Conservation (phyloP, 805 yeast genomes). For the Lipomyces starkeyi region DNA sequence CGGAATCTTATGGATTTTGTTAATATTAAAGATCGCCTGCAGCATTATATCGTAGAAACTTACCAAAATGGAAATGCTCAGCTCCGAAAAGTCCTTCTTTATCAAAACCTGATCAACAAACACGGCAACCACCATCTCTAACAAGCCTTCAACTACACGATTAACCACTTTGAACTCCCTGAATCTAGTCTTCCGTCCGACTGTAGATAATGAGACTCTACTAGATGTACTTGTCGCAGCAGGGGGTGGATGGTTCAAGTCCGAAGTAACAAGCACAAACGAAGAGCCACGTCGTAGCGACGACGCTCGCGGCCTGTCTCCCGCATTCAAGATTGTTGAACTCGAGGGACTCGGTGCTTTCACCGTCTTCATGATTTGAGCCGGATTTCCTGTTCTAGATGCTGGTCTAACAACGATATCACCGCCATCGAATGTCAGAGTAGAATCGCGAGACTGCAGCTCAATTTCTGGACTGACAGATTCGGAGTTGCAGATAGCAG, state of each 20-base stretch:
- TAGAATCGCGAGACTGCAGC: constrained; percentile 32
- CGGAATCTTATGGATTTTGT: constrained; percentile 28
- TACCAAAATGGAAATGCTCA: constrained; percentile 31
- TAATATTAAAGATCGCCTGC: not conserved
- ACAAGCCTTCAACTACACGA: constrained; percentile 36
- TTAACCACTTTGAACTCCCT: constrained; percentile 32
- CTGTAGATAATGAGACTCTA: constrained; percentile 9
- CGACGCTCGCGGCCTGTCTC: constrained; percentile 33
- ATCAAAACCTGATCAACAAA: constrained; percentile 37
- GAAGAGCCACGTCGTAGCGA: constrained; percentile 36
- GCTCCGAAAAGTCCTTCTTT: constrained; percentile 37
- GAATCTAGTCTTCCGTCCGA: constrained; percentile 8
- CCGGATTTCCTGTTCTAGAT: constrained; percentile 25
- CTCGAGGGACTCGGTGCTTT: constrained; percentile 12
- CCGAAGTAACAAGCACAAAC: constrained; percentile 35
- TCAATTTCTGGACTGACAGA: constrained; percentile 36
- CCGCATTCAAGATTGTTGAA: not conserved
- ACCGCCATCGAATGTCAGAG: constrained; percentile 33
- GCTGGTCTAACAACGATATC: constrained; percentile 35
- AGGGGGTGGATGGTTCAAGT: not conserved
- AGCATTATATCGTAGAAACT: not conserved
- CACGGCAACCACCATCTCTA: constrained; percentile 39
- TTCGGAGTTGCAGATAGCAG: constrained; percentile 35
- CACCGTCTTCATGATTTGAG: constrained; percentile 33
- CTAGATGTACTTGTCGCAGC: not conserved